Percentiles rank a stretch among this genome's conserved stretches.
phyloP scores from a whole-genome alignment of 345 rosid species.

The Citrus glauca region DNA sequence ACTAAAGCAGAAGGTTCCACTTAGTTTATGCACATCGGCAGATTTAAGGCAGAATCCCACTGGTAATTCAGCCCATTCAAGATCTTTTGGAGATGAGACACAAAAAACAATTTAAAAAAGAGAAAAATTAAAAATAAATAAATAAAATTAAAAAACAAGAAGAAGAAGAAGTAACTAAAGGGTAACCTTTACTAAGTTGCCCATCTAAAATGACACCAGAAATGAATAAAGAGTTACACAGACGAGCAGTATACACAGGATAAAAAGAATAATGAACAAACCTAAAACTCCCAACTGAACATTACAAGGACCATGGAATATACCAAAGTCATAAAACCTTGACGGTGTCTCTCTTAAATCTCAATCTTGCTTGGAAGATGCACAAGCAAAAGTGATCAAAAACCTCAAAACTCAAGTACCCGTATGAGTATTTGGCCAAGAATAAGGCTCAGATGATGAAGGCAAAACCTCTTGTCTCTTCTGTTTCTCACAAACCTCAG shows the following conservation, averaged over 20 bases:
- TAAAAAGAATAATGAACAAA: not conserved
- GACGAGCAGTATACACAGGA: not conserved
- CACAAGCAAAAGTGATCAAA: not conserved
- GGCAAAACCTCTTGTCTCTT: not conserved
- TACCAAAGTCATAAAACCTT: not conserved
- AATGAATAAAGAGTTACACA: not conserved
- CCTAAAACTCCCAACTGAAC: not conserved
- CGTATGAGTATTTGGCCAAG: not conserved
- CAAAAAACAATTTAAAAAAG: not conserved
- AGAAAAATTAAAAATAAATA: too few relatives aligned
- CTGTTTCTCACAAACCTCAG: too few relatives aligned
- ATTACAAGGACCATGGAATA: not conserved
- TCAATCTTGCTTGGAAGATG: too few relatives aligned
- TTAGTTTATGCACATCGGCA: not conserved
- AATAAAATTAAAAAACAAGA: not conserved
- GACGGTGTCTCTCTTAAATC: not conserved
- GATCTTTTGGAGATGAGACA: not conserved
- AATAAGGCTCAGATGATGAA: not conserved
- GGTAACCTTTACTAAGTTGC: not conserved
- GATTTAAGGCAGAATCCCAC: not conserved
- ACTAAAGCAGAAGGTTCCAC: not conserved
- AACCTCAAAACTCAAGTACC: constrained; percentile 2
- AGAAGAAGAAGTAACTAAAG: not conserved
- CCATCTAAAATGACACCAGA: not conserved
- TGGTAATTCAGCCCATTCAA: not conserved